Evolutionary conservation across 768 basidiomycete genomes (phyloP), one percentile per base, ranked within the genome.

Genomic region (Coprinopsis cinerea): DNA sequence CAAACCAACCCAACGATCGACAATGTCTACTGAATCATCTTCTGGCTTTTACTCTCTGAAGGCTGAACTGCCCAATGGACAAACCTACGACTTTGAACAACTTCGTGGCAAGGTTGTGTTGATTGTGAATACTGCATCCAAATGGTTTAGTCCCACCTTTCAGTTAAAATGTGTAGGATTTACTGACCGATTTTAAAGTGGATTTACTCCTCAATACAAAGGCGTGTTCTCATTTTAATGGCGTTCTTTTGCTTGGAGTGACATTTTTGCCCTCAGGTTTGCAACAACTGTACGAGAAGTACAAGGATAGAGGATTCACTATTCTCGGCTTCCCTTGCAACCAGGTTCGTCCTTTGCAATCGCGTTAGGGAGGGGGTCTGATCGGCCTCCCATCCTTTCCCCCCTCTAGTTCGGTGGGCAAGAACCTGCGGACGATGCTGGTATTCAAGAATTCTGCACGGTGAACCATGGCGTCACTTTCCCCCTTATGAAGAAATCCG

Each of bases 301-400:
- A 91, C 72, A 83, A 86, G 61, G 83, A 84, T 45, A 69, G 76
- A 48, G 88, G 75, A 4, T 74, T 95, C 39, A 75, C 83, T 44
- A 79, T 96, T 49, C 75, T 96, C 45, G 92, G 92, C 2, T 95
- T 95, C 75, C 94, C 94, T 10, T 92, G 84, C 67, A 91, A 94
- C 62, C 92, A 89, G 65, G 85, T 85, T n/a, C n/a, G n/a, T n/a
- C n/a, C n/a, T n/a, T n/a, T n/a, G n/a, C n/a, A n/a, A n/a, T n/a
- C n/a, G 49, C 32, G 67, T 62, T 44, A 37, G 17, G 18, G 44
- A 36, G 25, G 25, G 30, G 2, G 30, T 35, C 41, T 42, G 28
- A 34, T 28, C n/a, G 10, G 35, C 24, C 23, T 20, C 20, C 40
- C 26, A 25, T 41, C 18, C 11, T 40, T 18, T 28, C 23, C 40